Conservation (phyloP, 305 asterid genomes). For the Rubia tinctorum region DNA sequence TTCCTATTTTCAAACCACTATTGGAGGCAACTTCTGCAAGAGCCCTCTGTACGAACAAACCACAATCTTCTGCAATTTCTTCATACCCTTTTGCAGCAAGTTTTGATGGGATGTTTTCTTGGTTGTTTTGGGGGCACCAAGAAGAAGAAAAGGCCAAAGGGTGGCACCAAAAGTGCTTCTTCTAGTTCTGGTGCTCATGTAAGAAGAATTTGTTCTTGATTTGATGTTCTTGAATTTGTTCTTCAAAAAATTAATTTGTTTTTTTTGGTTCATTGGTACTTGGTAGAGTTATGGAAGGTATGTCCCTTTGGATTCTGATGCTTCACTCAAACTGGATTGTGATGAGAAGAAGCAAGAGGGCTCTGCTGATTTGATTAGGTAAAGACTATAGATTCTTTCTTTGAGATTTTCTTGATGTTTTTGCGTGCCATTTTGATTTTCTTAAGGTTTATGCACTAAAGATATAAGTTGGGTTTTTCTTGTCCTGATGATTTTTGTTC, state of each 20-base stretch:
- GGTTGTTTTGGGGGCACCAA: slow-evolving; percentile 55
- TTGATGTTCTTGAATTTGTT: background rate
- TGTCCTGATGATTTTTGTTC: background rate
- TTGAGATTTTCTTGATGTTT: background rate
- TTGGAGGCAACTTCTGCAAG: slow-evolving; percentile 35
- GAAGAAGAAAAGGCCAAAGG: slow-evolving; percentile 38
- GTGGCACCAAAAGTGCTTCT: slow-evolving; percentile 24
- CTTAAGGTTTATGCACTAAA: background rate
- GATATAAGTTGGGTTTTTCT: too few species aligned
- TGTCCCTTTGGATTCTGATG: slow-evolving; percentile 13
- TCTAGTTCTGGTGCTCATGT: slow-evolving; percentile 28
- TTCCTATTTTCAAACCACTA: slow-evolving; percentile 41
- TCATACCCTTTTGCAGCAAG: slow-evolving; percentile 8
- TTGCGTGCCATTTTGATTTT: background rate
- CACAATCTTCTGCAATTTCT: background rate
- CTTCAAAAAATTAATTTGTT: background rate
- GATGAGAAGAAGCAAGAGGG: slow-evolving; percentile 25
- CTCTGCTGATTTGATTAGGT: slow-evolving; percentile 38
- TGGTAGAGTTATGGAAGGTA: slow-evolving; percentile 43
- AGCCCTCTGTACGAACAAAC: slow-evolving; percentile 11
- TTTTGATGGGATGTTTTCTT: slow-evolving; percentile 69
- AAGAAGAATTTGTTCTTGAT: slow-evolving; percentile 13
- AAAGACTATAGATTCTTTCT: slow-evolving; percentile 30
- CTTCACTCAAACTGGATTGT: slow-evolving; percentile 21
- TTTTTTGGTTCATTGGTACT: background rate